Conservation (phyloP, 176 grass and related monocot species). For the Carex pumila region DNA sequence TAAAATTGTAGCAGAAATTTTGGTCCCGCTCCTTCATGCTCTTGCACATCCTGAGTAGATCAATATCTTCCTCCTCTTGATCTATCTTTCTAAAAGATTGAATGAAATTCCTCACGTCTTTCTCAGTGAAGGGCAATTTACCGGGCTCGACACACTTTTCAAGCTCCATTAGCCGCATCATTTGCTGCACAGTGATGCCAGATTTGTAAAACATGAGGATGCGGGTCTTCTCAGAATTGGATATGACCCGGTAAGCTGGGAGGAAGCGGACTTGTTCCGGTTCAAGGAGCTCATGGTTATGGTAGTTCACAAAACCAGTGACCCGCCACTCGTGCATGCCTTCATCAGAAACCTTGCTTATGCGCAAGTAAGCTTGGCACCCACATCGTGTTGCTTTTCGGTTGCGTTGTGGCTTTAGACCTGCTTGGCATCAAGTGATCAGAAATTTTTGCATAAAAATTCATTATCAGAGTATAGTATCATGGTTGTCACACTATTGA, state of each 20-base stretch:
- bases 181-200: conserved; percentile 65
- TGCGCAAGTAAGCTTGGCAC: conserved; percentile 64
- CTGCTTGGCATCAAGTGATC: not conserved
- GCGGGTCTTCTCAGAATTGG: conserved; percentile 37
- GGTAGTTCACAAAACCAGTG: conserved; percentile 59
- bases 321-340: conserved; percentile 47
- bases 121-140: conserved; percentile 57
- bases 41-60: conserved; percentile 49
- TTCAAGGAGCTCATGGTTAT: conserved; percentile 53
- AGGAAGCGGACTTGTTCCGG: conserved; percentile 46
- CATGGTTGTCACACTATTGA: not conserved
- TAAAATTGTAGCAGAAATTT: conserved; percentile 51
- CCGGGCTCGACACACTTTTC: conserved; percentile 56
- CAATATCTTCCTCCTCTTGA: conserved; percentile 36
- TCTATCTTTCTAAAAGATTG: conserved; percentile 51
- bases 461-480: not conserved
- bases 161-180: conserved; percentile 70
- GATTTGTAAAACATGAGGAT: conserved; percentile 53
- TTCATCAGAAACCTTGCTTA: conserved; percentile 27
- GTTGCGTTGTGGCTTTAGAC: conserved; percentile 43
- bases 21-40: conserved; percentile 56
- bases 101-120: conserved; percentile 77
- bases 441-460: not conserved
- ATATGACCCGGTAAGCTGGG: conserved; percentile 47
- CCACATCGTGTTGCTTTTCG: conserved; percentile 60